These are phyloP conservation scores for Mollisiaceae sp. DNA, from an alignment of 2,329 filamentous ascomycete species.

Conservation along the genomic window DNA sequence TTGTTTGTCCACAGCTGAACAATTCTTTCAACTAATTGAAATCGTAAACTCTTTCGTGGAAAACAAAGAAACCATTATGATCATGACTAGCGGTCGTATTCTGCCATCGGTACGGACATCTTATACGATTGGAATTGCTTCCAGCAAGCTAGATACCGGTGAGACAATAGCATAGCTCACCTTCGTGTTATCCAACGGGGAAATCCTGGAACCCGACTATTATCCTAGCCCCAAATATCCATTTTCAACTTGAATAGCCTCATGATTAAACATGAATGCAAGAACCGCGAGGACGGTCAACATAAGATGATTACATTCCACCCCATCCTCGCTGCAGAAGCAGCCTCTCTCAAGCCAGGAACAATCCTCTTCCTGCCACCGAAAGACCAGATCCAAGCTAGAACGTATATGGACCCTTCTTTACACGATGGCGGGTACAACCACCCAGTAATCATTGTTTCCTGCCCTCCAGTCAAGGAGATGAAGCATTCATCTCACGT, in stretches of 20 bases:
- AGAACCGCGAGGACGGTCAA: not conserved
- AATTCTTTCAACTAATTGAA: not conserved
- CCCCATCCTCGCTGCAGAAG: conserved; percentile 16
- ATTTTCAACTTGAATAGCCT: not conserved
- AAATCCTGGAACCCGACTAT: too few species aligned
- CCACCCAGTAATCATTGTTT: conserved; percentile 26
- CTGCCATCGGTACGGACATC: not conserved
- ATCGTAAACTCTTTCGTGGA: not conserved
- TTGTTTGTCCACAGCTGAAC: not conserved
- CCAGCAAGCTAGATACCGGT: not conserved
- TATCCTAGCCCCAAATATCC: too few species aligned
- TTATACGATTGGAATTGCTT: not conserved
- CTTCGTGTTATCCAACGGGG: too few species aligned
- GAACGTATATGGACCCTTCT: conserved; percentile 9
- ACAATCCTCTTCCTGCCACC: conserved; percentile 33
- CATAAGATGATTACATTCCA: conserved; percentile 3
- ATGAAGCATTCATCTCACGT: conserved; percentile 14
- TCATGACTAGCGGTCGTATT: not conserved
- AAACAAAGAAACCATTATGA: not conserved
- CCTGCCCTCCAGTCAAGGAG: conserved; percentile 8
- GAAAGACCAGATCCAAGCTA: conserved; percentile 13
- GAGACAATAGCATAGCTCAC: not conserved
- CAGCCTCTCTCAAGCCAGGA: conserved; percentile 14
- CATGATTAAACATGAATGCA: not conserved
- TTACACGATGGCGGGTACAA: conserved; percentile 25